Percentiles rank a stretch among this genome's conserved stretches.
phyloP scores from a whole-genome alignment of 208 protist genomes.

The Trypanosoma mega region DNA sequence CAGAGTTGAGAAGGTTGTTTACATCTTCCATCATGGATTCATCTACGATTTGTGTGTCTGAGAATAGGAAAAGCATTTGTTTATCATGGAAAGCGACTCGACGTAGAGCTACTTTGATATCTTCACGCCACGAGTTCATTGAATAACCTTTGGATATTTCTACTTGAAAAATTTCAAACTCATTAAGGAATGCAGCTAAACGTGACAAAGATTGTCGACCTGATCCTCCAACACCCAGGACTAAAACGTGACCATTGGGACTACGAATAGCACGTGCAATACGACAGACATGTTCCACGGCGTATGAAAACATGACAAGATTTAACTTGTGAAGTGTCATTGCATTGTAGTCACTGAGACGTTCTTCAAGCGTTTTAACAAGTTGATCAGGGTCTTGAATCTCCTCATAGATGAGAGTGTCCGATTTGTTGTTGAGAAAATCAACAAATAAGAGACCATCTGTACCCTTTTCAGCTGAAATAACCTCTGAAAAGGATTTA shows the following conservation, averaged over 20 bases:
- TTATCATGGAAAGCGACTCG: constrained; percentile 93
- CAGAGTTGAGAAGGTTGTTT: constrained; percentile 98
- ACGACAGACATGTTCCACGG: constrained; percentile 95
- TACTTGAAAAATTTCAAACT: constrained; percentile 95
- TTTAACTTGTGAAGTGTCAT: constrained; percentile 86
- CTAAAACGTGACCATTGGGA: constrained; percentile 95
- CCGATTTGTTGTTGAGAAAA: constrained; percentile 82
- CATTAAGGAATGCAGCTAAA: constrained; percentile 93
- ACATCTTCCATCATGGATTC: constrained; percentile 99
- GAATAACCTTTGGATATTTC: constrained; percentile 97
- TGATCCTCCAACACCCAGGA: constrained; percentile 98
- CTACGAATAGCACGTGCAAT: constrained; percentile 96
- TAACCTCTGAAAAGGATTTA: constrained; percentile 66
- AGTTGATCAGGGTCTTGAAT: constrained; percentile 84
- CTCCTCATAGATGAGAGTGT: constrained; percentile 87
- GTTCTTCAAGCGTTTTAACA: constrained; percentile 76
- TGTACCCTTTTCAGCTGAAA: constrained; percentile 29
- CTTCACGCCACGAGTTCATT: constrained; percentile 95
- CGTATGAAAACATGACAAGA: constrained; percentile 97
- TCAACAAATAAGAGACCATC: constrained; percentile 93
- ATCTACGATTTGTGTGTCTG: constrained; percentile 97
- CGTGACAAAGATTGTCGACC: constrained; percentile 96
- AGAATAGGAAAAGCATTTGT: constrained; percentile 97
- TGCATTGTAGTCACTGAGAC: constrained; percentile 95
- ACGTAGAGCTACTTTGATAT: constrained; percentile 93